Percentiles rank a stretch among this genome's conserved stretches.
Conservation (phyloP, 2,329 filamentous ascomycete species). For the Colletotrichum somersetense region DNA sequence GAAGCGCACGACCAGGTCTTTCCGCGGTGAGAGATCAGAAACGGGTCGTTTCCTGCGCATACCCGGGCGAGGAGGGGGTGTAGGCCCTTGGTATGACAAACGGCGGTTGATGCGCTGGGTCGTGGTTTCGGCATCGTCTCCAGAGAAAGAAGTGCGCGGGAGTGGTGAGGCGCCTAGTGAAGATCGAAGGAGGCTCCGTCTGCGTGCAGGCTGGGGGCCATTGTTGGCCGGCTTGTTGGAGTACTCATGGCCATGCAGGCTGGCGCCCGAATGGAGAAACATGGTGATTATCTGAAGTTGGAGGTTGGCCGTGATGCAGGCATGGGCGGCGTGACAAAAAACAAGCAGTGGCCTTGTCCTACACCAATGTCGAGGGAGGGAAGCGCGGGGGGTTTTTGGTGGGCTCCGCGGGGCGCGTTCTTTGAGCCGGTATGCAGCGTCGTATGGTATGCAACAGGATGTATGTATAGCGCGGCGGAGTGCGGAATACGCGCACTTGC, state of each 20-base stretch:
- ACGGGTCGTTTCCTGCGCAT: constrained; percentile 49
- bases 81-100: constrained; percentile 33
- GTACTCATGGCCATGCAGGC: constrained; percentile 72
- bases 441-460: not conserved
- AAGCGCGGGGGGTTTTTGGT: constrained; percentile 4
- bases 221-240: constrained; percentile 54
- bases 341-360: not conserved
- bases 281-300: constrained; percentile 52
- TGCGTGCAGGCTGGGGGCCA: constrained; percentile 48
- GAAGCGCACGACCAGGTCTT: constrained; percentile 62
- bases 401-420: constrained; percentile 18
- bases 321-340: constrained; percentile 15
- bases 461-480: constrained; percentile 1
- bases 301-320: not conserved
- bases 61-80: constrained; percentile 32
- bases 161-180: constrained; percentile 49
- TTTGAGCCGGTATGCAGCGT: not conserved
- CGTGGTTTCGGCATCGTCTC: constrained; percentile 7
- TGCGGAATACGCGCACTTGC: constrained; percentile 3
- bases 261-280: constrained; percentile 71
- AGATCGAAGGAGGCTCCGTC: constrained; percentile 58
- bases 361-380: not conserved
- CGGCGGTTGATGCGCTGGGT: constrained; percentile 25
- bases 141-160: constrained; percentile 29
- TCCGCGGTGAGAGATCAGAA: constrained; percentile 55